Percentiles rank a stretch among this genome's conserved stretches.
Conservation (phyloP, 1,139 yeast genomes). For the Kluyveromyces marxianus region DNA sequence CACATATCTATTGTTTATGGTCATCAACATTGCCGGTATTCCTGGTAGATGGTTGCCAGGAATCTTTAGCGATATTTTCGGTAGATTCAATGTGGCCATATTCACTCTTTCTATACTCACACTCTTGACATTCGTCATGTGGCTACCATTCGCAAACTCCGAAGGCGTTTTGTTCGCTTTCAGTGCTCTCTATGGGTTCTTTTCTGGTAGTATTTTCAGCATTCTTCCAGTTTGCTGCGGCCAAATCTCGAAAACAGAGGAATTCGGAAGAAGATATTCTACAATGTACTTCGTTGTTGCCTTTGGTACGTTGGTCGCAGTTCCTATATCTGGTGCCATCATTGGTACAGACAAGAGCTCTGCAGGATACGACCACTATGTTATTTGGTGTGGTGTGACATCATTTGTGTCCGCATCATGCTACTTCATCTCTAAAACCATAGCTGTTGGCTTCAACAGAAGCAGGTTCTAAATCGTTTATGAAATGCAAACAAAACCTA, state of each 20-base stretch:
- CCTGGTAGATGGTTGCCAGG: slow-evolving; percentile 47
- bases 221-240: slow-evolving; percentile 46
- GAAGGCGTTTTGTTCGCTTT: slow-evolving; percentile 39
- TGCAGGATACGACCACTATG: slow-evolving; percentile 18
- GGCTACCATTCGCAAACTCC: slow-evolving; percentile 39
- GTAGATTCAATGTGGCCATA: slow-evolving; percentile 47
- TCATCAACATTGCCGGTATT: slow-evolving; percentile 43
- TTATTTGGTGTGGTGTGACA: slow-evolving; percentile 20
- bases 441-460: slow-evolving; percentile 16
- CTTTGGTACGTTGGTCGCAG: slow-evolving; percentile 46
- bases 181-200: slow-evolving; percentile 46
- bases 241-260: slow-evolving; percentile 56
- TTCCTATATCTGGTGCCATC: slow-evolving; percentile 49
- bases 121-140: slow-evolving; percentile 37
- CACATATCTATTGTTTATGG: slow-evolving; percentile 41
- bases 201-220: slow-evolving; percentile 43
- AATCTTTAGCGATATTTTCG: slow-evolving; percentile 40
- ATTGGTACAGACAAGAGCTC: slow-evolving; percentile 26
- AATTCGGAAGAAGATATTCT: slow-evolving; percentile 63
- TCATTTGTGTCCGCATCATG: slow-evolving; percentile 15
- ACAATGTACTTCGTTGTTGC: slow-evolving; percentile 60
- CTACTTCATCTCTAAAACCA: slow-evolving; percentile 20
- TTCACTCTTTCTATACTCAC: slow-evolving; percentile 34
- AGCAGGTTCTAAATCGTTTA: background rate
- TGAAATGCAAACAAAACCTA: too few species aligned